Evolutionary conservation across 2,329 filamentous ascomycete genomes (phyloP).

Genomic region (Fusarium brevicatenulatum): DNA sequence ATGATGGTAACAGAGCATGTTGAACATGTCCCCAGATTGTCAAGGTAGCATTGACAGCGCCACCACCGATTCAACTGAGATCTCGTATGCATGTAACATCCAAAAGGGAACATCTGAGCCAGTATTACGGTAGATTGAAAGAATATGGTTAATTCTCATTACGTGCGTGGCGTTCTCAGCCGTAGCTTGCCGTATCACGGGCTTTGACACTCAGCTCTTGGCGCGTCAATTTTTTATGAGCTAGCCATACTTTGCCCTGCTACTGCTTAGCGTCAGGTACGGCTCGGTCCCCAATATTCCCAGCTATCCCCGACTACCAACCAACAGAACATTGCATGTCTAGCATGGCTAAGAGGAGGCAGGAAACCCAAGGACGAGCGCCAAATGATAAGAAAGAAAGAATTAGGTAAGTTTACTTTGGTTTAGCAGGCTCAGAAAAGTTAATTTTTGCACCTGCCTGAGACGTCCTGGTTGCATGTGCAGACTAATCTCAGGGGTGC

Average conservation of each 20-base stretch:
- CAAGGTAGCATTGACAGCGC: neutral
- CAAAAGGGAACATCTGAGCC: neutral
- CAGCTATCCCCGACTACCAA: neutral
- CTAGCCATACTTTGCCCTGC: neutral
- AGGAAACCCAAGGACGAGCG: neutral
- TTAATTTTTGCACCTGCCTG: neutral
- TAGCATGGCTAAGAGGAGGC: neutral
- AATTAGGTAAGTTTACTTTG: too few relatives aligned
- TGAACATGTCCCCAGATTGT: neutral
- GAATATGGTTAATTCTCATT: neutral
- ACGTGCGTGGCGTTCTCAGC: neutral
- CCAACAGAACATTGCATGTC: neutral
- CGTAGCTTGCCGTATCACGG: neutral
- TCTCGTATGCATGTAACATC: neutral
- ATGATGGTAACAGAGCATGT: too few relatives aligned
- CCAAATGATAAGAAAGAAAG: neutral
- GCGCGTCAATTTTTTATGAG: conserved; percentile 1
- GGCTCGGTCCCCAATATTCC: neutral
- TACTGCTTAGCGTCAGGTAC: conserved; percentile 8
- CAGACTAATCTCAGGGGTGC: conserved; percentile 3
- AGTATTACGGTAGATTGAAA: neutral
- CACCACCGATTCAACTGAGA: neutral
- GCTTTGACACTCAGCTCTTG: neutral
- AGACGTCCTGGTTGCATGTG: neutral
- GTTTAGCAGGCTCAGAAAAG: neutral